Percentiles rank a stretch among this genome's conserved stretches.
phyloP scores from a whole-genome alignment of 2,329 filamentous ascomycete species.

The Pyrenochaeta sp. region DNA sequence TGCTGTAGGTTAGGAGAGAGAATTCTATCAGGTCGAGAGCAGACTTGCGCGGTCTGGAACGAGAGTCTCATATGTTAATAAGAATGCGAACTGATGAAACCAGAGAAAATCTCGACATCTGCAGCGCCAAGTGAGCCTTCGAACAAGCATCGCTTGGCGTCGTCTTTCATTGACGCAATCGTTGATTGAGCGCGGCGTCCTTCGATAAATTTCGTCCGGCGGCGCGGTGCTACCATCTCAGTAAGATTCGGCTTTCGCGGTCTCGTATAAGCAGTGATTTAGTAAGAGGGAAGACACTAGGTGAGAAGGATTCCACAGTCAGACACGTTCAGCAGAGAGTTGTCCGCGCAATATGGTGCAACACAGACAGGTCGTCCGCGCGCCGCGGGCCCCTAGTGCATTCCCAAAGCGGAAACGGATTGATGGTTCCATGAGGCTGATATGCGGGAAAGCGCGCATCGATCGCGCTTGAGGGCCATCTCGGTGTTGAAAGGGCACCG shows the following conservation, averaged over 20 bases:
- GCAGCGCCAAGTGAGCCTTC: slow-evolving; percentile 4
- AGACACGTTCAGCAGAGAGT: background rate
- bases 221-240: background rate
- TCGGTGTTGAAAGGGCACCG: slow-evolving; percentile 23
- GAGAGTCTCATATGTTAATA: too few species aligned
- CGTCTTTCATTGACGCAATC: slow-evolving; percentile 7
- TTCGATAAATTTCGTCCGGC: background rate
- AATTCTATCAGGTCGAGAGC: too few species aligned
- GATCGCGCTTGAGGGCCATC: slow-evolving; percentile 11
- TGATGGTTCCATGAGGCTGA: slow-evolving; percentile 17
- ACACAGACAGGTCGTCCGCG: background rate
- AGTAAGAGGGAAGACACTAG: background rate
- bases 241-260: background rate
- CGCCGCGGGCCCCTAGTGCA: slow-evolving; percentile 22
- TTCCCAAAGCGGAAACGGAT: slow-evolving; percentile 6
- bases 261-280: background rate
- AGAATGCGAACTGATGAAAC: background rate
- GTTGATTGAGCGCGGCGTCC: background rate
- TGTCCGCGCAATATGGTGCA: too few species aligned
- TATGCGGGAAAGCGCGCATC: slow-evolving; percentile 12
- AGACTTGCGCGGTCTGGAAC: too few species aligned
- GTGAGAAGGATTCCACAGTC: background rate
- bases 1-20: too few species aligned
- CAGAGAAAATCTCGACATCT: background rate
- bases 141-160: slow-evolving; percentile 16